phyloP scores from a whole-genome alignment of 2,329 filamentous ascomycete species.

The Fusarium chaquense region DNA sequence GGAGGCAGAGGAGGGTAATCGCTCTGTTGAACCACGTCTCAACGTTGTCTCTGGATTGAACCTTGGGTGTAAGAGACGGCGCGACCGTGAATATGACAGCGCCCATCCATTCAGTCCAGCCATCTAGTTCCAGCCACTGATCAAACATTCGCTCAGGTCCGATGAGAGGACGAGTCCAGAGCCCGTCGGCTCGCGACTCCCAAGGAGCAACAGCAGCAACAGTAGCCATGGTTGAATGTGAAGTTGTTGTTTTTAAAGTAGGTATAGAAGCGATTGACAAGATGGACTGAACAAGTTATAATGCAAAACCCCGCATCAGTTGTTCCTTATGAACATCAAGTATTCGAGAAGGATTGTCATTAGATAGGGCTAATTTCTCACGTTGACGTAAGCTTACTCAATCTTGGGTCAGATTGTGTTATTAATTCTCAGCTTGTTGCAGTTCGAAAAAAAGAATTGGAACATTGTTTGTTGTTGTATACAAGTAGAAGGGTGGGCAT shows the following conservation, averaged over 20 bases:
- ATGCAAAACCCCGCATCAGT: neutral
- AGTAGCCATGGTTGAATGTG: neutral
- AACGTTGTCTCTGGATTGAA: neutral
- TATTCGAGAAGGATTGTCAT: neutral
- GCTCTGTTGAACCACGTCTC: neutral
- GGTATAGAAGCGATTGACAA: too few relatives aligned
- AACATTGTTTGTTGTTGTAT: neutral
- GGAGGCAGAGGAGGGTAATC: neutral
- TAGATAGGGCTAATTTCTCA: slow-evolving; percentile 9
- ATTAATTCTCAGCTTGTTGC: neutral
- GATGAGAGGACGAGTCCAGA: neutral
- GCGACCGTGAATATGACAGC: neutral
- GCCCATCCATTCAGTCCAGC: slow-evolving; percentile 2
- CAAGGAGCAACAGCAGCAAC: neutral
- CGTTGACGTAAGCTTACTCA: neutral
- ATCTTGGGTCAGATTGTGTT: neutral
- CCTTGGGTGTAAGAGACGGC: neutral
- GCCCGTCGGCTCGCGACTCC: neutral
- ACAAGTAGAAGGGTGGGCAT: neutral
- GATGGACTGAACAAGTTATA: neutral
- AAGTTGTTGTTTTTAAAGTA: neutral
- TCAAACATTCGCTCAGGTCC: slow-evolving; percentile 13
- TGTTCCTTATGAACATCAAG: neutral
- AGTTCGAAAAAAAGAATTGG: neutral
- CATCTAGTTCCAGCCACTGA: slow-evolving; percentile 12